Conservation (phyloP, 495 filamentous ascomycete genomes). For the Friedmanniomyces endolithicus region DNA sequence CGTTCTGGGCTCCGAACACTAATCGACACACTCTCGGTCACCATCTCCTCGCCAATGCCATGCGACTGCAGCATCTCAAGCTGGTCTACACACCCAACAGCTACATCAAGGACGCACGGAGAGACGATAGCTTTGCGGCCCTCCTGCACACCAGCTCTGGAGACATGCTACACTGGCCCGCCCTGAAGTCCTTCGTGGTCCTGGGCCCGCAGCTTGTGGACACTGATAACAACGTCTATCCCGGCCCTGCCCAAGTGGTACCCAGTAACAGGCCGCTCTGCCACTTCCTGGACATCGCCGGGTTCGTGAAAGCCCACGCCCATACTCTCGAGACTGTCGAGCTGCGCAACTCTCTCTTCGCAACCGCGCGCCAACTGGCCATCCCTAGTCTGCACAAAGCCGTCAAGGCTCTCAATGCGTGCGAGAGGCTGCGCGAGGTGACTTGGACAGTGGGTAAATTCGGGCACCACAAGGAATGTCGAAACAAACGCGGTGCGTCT, state of each 20-base stretch:
- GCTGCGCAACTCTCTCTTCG: background rate
- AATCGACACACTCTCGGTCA: background rate
- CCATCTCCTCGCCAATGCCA: background rate
- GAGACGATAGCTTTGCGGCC: background rate
- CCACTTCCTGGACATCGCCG: background rate
- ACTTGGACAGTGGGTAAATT: background rate
- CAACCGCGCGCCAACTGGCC: background rate
- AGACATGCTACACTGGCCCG: background rate
- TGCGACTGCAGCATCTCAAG: background rate
- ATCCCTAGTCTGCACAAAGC: background rate
- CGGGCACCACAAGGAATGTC: background rate
- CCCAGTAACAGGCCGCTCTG: background rate
- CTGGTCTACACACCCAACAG: background rate
- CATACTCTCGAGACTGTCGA: background rate
- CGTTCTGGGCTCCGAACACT: background rate
- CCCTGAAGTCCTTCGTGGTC: background rate
- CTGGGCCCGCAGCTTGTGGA: background rate
- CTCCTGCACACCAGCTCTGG: background rate
- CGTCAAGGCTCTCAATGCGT: background rate
- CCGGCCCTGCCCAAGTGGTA: too few species aligned
- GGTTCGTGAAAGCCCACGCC: background rate
- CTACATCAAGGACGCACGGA: background rate
- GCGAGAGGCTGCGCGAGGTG: background rate
- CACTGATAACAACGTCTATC: background rate
- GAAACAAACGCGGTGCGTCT: too few species aligned